phyloP scores from a whole-genome alignment of 306 rosid species.

The Lithocarpus polystachyus region DNA sequence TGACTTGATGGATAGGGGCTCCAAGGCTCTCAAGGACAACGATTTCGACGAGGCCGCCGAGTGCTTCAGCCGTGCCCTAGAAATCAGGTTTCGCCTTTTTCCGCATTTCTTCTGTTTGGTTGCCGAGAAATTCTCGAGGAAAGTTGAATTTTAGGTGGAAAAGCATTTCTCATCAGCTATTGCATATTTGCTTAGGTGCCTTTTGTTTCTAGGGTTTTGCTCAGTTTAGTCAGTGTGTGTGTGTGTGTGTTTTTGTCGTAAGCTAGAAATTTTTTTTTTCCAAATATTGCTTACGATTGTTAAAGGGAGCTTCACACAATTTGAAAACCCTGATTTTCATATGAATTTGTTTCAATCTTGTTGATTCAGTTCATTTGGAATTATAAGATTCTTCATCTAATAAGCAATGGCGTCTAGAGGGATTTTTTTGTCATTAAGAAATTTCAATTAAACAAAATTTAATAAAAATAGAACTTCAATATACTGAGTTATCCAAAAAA shows the following conservation, averaged over 20 bases:
- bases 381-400: no score
- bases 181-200: not conserved
- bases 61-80: conserved; percentile 89
- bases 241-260: not conserved
- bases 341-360: not conserved
- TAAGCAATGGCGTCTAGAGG: not conserved
- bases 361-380: not conserved
- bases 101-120: not conserved
- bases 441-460: no score
- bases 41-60: conserved; percentile 79
- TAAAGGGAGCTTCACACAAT: not conserved
- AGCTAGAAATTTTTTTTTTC: not conserved
- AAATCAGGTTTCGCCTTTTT: conserved; percentile 66
- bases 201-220: not conserved
- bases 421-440: not conserved
- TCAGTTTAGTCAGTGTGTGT: no score
- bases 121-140: not conserved
- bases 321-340: not conserved
- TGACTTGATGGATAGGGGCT: conserved; percentile 69
- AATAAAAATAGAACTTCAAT: no score
- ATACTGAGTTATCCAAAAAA: no score
- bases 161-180: not conserved
- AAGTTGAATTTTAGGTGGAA: no score
- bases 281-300: not conserved
- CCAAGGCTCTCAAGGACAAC: conserved; percentile 56